Evolutionary conservation across 148 eudicot species (phyloP).

Genomic region (Chenopodium suecicum): DNA sequence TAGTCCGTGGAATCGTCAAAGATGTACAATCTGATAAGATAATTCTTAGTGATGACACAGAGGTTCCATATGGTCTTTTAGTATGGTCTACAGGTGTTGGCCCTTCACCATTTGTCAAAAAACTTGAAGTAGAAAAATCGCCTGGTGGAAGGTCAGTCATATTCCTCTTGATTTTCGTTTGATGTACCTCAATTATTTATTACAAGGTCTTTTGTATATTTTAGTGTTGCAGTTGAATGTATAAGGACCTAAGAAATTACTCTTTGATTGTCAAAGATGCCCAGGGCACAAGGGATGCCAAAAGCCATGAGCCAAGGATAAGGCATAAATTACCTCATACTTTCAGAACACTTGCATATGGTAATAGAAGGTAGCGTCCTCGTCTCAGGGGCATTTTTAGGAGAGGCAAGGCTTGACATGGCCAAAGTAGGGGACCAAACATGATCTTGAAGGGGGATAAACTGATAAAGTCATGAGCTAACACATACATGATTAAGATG

Average conservation of each 20-base stretch:
- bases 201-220: neutral
- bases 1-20: conserved; percentile 88
- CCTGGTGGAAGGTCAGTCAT: conserved; percentile 81
- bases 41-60: conserved; percentile 73
- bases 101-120: conserved; percentile 67
- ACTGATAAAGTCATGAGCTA: too few relatives aligned
- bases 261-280: neutral
- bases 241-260: neutral
- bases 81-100: conserved; percentile 99
- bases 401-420: too few relatives aligned
- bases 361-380: too few relatives aligned
- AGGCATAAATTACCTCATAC: too few relatives aligned
- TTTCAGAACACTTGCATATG: too few relatives aligned
- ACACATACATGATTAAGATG: too few relatives aligned
- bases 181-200: neutral
- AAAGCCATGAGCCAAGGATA: too few relatives aligned
- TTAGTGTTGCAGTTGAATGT: neutral
- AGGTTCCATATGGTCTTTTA: conserved; percentile 87
- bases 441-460: too few relatives aligned
- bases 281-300: too few relatives aligned
- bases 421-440: too few relatives aligned
- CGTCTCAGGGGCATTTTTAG: too few relatives aligned
- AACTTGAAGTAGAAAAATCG: conserved; percentile 67
- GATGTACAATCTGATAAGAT: conserved; percentile 78
- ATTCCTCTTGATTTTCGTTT: neutral